Evolutionary conservation across 2,329 filamentous ascomycete genomes (phyloP).

Genomic region (Pyrenochaeta sp.): DNA sequence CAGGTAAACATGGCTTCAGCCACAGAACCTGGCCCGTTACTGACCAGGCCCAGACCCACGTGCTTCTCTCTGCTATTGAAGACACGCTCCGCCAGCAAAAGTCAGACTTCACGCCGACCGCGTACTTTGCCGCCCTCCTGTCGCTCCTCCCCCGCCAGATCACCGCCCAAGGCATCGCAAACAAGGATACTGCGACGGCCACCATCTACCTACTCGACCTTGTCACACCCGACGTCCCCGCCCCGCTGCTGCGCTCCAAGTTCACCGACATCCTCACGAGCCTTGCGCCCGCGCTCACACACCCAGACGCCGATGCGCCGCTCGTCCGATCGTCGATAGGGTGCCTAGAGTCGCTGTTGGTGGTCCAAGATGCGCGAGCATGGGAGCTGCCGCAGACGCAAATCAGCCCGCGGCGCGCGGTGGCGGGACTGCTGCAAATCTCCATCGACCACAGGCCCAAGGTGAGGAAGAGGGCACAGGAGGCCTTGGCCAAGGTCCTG

Average conservation of each 20-base stretch:
- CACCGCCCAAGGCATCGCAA: slow-evolving; percentile 70
- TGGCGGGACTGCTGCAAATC: slow-evolving; percentile 84
- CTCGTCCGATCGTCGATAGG: slow-evolving; percentile 88
- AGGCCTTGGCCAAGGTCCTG: slow-evolving; percentile 84
- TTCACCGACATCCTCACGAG: slow-evolving; percentile 92
- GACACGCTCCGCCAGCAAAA: slow-evolving; percentile 91
- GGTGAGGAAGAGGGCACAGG: slow-evolving; percentile 90
- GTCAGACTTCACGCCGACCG: slow-evolving; percentile 81
- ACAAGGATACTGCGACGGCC: slow-evolving; percentile 83
- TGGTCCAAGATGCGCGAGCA: slow-evolving; percentile 85
- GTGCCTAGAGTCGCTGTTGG: slow-evolving; percentile 87
- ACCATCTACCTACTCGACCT: slow-evolving; percentile 96
- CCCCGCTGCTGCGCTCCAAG: slow-evolving; percentile 88
- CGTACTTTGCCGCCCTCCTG: slow-evolving; percentile 94
- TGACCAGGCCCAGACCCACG: slow-evolving; percentile 69
- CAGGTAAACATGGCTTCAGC: slow-evolving; percentile 66
- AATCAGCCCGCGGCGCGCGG: slow-evolving; percentile 84
- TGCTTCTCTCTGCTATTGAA: slow-evolving; percentile 90
- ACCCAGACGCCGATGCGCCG: slow-evolving; percentile 84
- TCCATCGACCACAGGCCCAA: slow-evolving; percentile 90
- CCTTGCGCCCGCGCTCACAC: slow-evolving; percentile 82
- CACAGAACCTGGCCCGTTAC: slow-evolving; percentile 2
- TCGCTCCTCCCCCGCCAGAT: slow-evolving; percentile 84
- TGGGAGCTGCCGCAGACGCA: slow-evolving; percentile 88
- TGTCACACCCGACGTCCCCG: slow-evolving; percentile 83